A percentile compares a stretch with the other conserved stretches of the same genome.
phyloP scores from a whole-genome alignment of 768 basidiomycete genomes.

The Dendrothele bispora region DNA sequence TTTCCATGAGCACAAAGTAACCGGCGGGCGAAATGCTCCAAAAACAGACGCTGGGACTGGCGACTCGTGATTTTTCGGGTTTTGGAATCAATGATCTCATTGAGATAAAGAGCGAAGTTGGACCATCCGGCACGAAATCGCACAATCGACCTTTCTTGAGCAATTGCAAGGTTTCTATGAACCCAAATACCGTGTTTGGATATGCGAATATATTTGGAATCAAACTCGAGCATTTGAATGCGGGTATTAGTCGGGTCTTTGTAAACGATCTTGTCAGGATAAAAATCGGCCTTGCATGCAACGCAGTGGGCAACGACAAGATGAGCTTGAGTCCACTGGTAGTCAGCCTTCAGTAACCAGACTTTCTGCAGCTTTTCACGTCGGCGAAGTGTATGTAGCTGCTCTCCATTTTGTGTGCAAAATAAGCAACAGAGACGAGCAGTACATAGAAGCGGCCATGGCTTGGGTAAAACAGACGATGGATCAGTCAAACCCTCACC shows the following conservation, averaged over 20 bases:
- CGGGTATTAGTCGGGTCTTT: not conserved
- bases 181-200: slow-evolving; percentile 26
- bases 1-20: slow-evolving; percentile 18
- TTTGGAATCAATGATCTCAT: slow-evolving; percentile 11
- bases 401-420: too few relatives aligned
- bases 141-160: slow-evolving; percentile 22
- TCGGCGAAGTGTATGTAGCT: too few relatives aligned
- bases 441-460: too few relatives aligned
- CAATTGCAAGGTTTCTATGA: slow-evolving; percentile 18
- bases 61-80: slow-evolving; percentile 15
- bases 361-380: too few relatives aligned
- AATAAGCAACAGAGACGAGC: too few relatives aligned
- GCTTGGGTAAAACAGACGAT: too few relatives aligned
- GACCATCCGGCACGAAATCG: slow-evolving; percentile 28
- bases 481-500: too few relatives aligned
- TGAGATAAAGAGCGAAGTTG: slow-evolving; percentile 26
- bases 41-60: slow-evolving; percentile 25
- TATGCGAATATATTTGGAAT: slow-evolving; percentile 20
- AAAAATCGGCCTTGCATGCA: slow-evolving; percentile 17
- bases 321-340: not conserved
- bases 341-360: too few relatives aligned
- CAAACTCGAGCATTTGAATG: slow-evolving; percentile 13
- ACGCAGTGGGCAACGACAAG: slow-evolving; percentile 10
- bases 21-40: slow-evolving; percentile 24
- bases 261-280: slow-evolving; percentile 18